phyloP scores from a whole-genome alignment of 2,329 filamentous ascomycete genomes.

The Aureobasidium sp. region DNA sequence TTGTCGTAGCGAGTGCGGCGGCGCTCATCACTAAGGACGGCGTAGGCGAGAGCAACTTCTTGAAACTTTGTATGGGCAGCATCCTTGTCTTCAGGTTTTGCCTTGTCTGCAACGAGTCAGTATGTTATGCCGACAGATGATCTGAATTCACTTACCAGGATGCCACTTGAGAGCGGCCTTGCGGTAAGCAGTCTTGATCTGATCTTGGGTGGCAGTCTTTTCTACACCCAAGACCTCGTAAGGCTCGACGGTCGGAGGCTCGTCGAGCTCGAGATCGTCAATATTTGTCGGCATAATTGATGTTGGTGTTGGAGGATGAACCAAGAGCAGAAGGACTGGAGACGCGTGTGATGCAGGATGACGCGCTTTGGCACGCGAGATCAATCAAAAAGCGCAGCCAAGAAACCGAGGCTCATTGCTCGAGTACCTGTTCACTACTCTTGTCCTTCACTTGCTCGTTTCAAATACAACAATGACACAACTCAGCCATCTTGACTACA shows the following conservation, averaged over 20 bases:
- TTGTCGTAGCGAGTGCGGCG: slow-evolving; percentile 81
- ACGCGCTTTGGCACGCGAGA: background rate
- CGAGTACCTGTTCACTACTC: background rate
- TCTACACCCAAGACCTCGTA: slow-evolving; percentile 73
- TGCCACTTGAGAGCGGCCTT: slow-evolving; percentile 84
- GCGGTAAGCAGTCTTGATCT: slow-evolving; percentile 89
- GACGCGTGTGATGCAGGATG: background rate
- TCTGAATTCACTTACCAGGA: slow-evolving; percentile 27
- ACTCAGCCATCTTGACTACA: slow-evolving; percentile 36
- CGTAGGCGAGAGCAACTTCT: slow-evolving; percentile 86
- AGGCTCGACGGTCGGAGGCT: slow-evolving; percentile 63
- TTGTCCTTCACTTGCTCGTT: slow-evolving; percentile 22
- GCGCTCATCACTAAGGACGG: slow-evolving; percentile 74
- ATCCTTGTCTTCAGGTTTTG: slow-evolving; percentile 57
- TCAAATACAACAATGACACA: background rate
- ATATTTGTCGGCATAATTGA: slow-evolving; percentile 21
- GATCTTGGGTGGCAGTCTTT: slow-evolving; percentile 62
- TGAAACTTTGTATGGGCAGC: slow-evolving; percentile 78
- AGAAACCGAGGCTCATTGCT: background rate
- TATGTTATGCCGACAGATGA: no score
- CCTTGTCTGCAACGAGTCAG: slow-evolving; percentile 57
- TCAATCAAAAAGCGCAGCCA: background rate
- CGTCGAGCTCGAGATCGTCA: slow-evolving; percentile 48
- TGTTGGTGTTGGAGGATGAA: background rate
- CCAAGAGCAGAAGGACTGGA: background rate